Evolutionary conservation across 2,329 filamentous ascomycete genomes (phyloP).

Genomic region (Ophiostoma angusticollis): DNA sequence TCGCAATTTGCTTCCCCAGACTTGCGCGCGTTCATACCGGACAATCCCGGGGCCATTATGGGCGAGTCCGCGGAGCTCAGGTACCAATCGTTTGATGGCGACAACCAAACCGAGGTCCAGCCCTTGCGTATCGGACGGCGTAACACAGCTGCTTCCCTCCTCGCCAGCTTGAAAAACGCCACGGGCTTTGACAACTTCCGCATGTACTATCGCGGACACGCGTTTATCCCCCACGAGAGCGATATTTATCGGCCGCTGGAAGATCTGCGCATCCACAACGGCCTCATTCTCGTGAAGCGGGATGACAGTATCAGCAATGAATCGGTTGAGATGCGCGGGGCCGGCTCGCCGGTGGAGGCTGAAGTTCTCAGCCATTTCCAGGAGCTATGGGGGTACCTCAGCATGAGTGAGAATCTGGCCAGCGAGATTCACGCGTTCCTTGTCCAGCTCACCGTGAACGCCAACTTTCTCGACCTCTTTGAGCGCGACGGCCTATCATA

Average conservation of each 20-base stretch:
- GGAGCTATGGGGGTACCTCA: constrained; percentile 69
- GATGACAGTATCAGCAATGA: constrained; percentile 34
- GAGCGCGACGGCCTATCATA: constrained; percentile 39
- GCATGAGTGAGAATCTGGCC: constrained; percentile 56
- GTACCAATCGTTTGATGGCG: constrained; percentile 60
- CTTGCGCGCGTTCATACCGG: constrained; percentile 38
- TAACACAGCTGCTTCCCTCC: constrained; percentile 58
- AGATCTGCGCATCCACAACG: constrained; percentile 53
- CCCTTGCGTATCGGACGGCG: constrained; percentile 52
- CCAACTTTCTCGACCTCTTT: constrained; percentile 46
- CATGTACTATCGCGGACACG: constrained; percentile 55
- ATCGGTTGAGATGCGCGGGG: constrained; percentile 33
- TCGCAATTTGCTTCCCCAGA: constrained; percentile 48
- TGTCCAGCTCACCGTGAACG: constrained; percentile 54
- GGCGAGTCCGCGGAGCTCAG: constrained; percentile 55
- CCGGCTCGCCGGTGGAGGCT: constrained; percentile 53
- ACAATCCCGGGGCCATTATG: constrained; percentile 37
- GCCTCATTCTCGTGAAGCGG: constrained; percentile 53
- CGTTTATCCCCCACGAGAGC: constrained; percentile 47
- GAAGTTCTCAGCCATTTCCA: constrained; percentile 74
- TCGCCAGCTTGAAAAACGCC: constrained; percentile 50
- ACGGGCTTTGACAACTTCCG: constrained; percentile 68
- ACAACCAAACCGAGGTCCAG: constrained; percentile 45
- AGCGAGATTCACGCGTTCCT: constrained; percentile 62
- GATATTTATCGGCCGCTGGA: constrained; percentile 50